Base-by-base conservation (phyloP, 495 filamentous ascomycete genomes). In the Corynascus novoguineensis region DNA sequence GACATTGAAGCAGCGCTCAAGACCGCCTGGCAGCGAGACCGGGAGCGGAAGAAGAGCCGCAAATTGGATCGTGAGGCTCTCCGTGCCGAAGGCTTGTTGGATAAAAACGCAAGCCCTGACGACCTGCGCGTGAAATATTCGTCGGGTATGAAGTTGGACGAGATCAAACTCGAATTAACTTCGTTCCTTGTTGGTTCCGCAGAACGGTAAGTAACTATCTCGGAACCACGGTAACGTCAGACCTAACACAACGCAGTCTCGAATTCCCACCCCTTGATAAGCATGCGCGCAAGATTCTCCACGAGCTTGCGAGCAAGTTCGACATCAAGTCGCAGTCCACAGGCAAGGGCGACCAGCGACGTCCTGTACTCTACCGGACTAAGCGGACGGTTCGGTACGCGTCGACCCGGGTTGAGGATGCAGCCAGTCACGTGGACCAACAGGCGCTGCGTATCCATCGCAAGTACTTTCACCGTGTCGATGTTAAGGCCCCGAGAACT, bases 251-350 rank as follows among this genome's bases (percentile, higher is more conserved):
- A 11, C 3, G 24, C 60, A 96, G 90, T 49, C 76, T 92, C 12
- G 70, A 85, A 19, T 73, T 98, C 11, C 91, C 93, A 5, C 89
- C 92, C 3, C 92, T 98, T 83, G 82, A 85, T 27, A 90, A 88
- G 60, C 68, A 78, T 3, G 79, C 82, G 31, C 88, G 93, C 53
- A 90, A 86, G 64, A 67, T 80, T 11, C 78, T 96, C 12, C 93
- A 98, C 65, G 77, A 86, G 31, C 62, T 95, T 31, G 89, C 88
- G 5, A 78, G 78, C 60, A 72, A 75, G 15, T 78, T 96, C 61
- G 79, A 79, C 12, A 72, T 97, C 52, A 95, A 88, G 58, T 95
- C 90, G 3, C 86, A 92, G 63, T 96, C 92, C 1, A 75, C 77
- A 11, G 93, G 93, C n/a, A 75, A 75, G 19, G 90, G 85, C 9